These are phyloP conservation scores for Penicillium alfredii DNA, from an alignment of 495 filamentous ascomycete species.

Conservation along the genomic window DNA sequence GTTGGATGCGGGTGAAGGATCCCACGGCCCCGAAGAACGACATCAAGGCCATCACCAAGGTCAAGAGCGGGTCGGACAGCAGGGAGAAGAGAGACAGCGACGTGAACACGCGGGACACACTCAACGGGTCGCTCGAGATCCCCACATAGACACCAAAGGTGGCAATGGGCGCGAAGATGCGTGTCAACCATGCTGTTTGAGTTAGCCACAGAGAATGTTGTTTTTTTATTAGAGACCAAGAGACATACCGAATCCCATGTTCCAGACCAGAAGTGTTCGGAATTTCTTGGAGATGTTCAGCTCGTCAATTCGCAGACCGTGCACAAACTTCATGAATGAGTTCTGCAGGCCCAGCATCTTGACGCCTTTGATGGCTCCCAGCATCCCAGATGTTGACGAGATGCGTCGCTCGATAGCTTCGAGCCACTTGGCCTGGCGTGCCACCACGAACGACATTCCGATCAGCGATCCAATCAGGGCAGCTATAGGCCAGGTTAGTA, in stretches of 20 bases:
- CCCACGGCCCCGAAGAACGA: slow-evolving; percentile 48
- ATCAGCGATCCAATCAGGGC: slow-evolving; percentile 35
- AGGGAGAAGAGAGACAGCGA: slow-evolving; percentile 56
- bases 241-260: slow-evolving; percentile 43
- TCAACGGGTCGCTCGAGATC: slow-evolving; percentile 44
- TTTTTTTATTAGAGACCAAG: neutral
- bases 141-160: slow-evolving; percentile 47
- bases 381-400: slow-evolving; percentile 46
- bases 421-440: slow-evolving; percentile 22
- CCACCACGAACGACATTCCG: slow-evolving; percentile 23
- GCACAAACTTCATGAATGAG: slow-evolving; percentile 35
- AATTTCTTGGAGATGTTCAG: slow-evolving; percentile 50
- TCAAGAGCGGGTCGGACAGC: slow-evolving; percentile 49
- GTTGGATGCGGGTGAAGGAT: slow-evolving; percentile 54
- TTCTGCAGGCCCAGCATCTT: slow-evolving; percentile 55
- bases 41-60: slow-evolving; percentile 53
- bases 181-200: slow-evolving; percentile 41
- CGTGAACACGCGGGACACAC: slow-evolving; percentile 50
- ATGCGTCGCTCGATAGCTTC: slow-evolving; percentile 47
- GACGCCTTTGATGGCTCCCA: slow-evolving; percentile 54
- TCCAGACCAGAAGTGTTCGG: slow-evolving; percentile 48
- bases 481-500: too few relatives aligned
- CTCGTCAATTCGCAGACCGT: slow-evolving; percentile 51
- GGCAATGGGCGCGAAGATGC: slow-evolving; percentile 46
- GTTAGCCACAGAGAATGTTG: neutral